Evolutionary conservation across 2,329 filamentous ascomycete genomes (phyloP).

Genomic region (Fusarium lateritium): DNA sequence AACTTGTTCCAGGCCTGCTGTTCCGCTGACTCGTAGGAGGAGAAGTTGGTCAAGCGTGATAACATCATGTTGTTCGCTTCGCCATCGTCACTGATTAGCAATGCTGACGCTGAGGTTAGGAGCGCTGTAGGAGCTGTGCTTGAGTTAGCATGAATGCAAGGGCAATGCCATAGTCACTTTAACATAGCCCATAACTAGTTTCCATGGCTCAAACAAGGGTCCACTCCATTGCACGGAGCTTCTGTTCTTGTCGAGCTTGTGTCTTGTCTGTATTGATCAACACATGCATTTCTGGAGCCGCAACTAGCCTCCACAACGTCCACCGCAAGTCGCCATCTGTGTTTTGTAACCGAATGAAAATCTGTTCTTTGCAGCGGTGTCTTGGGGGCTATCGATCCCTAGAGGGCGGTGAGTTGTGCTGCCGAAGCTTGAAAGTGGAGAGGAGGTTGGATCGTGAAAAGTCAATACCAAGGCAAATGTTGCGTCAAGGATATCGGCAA

Average conservation of each 20-base stretch:
- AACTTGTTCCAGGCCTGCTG: slow-evolving; percentile 19
- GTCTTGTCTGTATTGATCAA: slow-evolving; percentile 38
- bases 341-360: slow-evolving; percentile 19
- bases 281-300: slow-evolving; percentile 12
- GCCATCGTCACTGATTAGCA: slow-evolving; percentile 12
- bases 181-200: not conserved
- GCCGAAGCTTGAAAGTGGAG: slow-evolving; percentile 14
- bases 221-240: slow-evolving; percentile 12
- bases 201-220: slow-evolving; percentile 2
- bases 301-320: slow-evolving; percentile 33
- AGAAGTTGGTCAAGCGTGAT: slow-evolving; percentile 27
- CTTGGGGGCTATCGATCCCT: slow-evolving; percentile 8
- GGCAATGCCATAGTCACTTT: slow-evolving; percentile 15
- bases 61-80: slow-evolving; percentile 28
- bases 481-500: not conserved
- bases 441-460: slow-evolving; percentile 32
- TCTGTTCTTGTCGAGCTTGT: slow-evolving; percentile 17
- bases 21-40: slow-evolving; percentile 16
- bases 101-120: slow-evolving; percentile 13
- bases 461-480: slow-evolving; percentile 1
- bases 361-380: slow-evolving; percentile 23
- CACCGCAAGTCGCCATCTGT: slow-evolving; percentile 23
- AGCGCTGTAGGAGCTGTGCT: slow-evolving; percentile 20
- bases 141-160: slow-evolving; percentile 10
- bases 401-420: slow-evolving; percentile 32